These are phyloP conservation scores for Curvularia spicifera DNA, from an alignment of 2,329 filamentous ascomycete genomes.

Conservation along the genomic window DNA sequence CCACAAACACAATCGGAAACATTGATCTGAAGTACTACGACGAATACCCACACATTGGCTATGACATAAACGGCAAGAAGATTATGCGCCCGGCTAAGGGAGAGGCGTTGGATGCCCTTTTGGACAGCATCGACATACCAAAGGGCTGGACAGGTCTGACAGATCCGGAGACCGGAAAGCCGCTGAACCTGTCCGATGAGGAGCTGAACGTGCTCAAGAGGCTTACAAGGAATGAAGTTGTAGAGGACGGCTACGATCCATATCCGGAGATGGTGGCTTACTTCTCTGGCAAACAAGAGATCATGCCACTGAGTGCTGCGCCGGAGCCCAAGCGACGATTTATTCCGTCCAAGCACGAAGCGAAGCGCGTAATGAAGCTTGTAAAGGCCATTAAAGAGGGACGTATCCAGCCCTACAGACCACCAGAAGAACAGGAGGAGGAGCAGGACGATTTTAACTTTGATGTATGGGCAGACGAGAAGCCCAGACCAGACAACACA, in stretches of 20 bases:
- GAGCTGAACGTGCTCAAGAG: slow-evolving; percentile 88
- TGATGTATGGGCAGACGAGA: slow-evolving; percentile 95
- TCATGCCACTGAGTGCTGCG: slow-evolving; percentile 92
- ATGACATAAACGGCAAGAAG: slow-evolving; percentile 98
- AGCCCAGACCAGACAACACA: slow-evolving; percentile 77
- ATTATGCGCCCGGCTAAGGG: slow-evolving; percentile 96
- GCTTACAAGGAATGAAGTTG: slow-evolving; percentile 86
- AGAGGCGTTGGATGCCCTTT: slow-evolving; percentile 87
- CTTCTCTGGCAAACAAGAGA: slow-evolving; percentile 88
- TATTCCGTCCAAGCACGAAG: slow-evolving; percentile 94
- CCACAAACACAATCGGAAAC: slow-evolving; percentile 90
- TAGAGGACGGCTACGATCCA: slow-evolving; percentile 87
- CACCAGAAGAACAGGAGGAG: slow-evolving; percentile 75
- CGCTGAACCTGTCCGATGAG: slow-evolving; percentile 82
- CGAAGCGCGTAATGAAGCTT: slow-evolving; percentile 95
- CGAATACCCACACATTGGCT: slow-evolving; percentile 96
- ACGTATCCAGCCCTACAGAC: slow-evolving; percentile 87
- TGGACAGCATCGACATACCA: slow-evolving; percentile 95
- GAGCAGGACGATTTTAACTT: slow-evolving; percentile 73
- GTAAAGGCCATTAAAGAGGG: slow-evolving; percentile 95
- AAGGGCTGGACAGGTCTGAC: slow-evolving; percentile 97
- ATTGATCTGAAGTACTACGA: slow-evolving; percentile 97
- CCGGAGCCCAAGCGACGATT: slow-evolving; percentile 97
- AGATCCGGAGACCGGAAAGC: slow-evolving; percentile 92
- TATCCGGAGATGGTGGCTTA: slow-evolving; percentile 94